These are phyloP conservation scores for Pinus taeda DNA, from an alignment of 75 land plant genomes.

Conservation along the genomic window DNA sequence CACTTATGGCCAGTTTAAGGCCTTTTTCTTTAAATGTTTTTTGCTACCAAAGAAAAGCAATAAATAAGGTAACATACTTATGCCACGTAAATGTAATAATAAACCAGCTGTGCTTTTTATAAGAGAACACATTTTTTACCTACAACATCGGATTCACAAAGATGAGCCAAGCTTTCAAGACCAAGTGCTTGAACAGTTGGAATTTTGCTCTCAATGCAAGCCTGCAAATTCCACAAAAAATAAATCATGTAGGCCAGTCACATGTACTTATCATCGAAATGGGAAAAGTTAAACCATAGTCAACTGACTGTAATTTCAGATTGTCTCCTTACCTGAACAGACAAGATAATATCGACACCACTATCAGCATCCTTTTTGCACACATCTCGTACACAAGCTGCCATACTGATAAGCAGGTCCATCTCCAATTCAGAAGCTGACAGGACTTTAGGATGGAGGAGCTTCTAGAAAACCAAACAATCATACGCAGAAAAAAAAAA, in stretches of 20 bases:
- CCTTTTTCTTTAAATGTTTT: neutral
- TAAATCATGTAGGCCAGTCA: neutral
- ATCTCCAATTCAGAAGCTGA: constrained; percentile 31
- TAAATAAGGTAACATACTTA: neutral
- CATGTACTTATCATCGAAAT: constrained; percentile 3
- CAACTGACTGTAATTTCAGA: neutral
- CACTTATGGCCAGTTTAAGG: too few relatives aligned
- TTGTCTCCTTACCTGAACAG: constrained; percentile 49
- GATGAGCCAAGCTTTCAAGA: constrained; percentile 69
- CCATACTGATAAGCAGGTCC: constrained; percentile 50
- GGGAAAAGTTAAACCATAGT: neutral
- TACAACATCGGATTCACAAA: constrained; percentile 85
- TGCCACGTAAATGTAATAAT: neutral
- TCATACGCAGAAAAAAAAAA: too few relatives aligned
- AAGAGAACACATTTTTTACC: constrained; percentile 34
- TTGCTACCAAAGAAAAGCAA: neutral
- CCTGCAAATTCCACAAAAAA: constrained; percentile 27
- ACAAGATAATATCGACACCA: constrained; percentile 82
- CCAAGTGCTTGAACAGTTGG: constrained; percentile 55
- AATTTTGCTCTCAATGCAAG: constrained; percentile 61
- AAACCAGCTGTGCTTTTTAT: neutral
- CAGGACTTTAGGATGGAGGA: constrained; percentile 36
- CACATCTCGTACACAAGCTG: constrained; percentile 81
- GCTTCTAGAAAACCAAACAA: constrained; percentile 22
- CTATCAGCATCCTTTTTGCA: constrained; percentile 76